Evolutionary conservation across 345 rosid species (phyloP).

Genomic region (Eucalyptus pauciflora): DNA sequence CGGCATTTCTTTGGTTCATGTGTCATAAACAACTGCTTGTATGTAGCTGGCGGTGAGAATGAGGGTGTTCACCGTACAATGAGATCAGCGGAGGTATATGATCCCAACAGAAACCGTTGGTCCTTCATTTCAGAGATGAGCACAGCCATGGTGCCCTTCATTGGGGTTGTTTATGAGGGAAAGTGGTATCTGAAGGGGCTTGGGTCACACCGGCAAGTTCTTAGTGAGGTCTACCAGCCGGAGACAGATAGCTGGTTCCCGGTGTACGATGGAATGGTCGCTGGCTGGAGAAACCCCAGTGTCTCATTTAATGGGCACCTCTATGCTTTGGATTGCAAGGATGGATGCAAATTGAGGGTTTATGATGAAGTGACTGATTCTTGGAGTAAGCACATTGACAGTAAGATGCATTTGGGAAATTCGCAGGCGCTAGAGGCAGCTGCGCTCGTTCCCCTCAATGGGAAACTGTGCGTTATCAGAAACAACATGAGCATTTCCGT

Average conservation of each 20-base stretch:
- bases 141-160: conserved; percentile 68
- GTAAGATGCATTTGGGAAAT: conserved; percentile 60
- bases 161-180: conserved; percentile 57
- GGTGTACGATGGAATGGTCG: conserved; percentile 57
- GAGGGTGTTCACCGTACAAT: conserved; percentile 56
- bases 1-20: conserved; percentile 71
- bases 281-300: conserved; percentile 76
- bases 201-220: conserved; percentile 55
- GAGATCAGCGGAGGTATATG: conserved; percentile 66
- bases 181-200: conserved; percentile 73
- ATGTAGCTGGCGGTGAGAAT: conserved; percentile 73
- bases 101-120: conserved; percentile 79
- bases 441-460: conserved; percentile 57
- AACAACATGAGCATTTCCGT: conserved; percentile 67
- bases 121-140: conserved; percentile 63
- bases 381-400: conserved; percentile 61
- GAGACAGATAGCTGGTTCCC: conserved; percentile 54
- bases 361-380: conserved; percentile 52
- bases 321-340: conserved; percentile 67
- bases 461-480: conserved; percentile 55
- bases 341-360: conserved; percentile 64
- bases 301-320: conserved; percentile 46
- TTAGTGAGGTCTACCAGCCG: conserved; percentile 54
- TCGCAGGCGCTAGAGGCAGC: conserved; percentile 64
- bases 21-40: conserved; percentile 69